These are phyloP conservation scores for Chlamydomonas incerta DNA, from an alignment of 139 green algal species.

Conservation along the genomic window DNA sequence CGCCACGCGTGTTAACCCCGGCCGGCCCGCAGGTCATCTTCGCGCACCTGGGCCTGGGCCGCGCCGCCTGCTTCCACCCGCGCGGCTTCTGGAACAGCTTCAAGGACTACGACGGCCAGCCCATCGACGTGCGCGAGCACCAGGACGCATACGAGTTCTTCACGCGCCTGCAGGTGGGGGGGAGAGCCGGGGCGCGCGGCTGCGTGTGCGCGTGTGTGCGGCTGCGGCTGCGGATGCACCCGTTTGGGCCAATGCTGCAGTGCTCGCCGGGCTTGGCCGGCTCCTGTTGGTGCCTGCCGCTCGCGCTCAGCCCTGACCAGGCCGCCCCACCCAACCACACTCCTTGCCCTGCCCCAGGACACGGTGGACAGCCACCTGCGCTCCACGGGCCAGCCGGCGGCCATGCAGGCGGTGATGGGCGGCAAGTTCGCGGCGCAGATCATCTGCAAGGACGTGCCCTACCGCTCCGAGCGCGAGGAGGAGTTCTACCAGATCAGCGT, in stretches of 20 bases:
- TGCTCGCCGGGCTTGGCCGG: too few relatives aligned
- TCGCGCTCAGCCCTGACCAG: not conserved
- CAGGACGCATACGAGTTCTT: constrained; percentile 96
- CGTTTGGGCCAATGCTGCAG: too few relatives aligned
- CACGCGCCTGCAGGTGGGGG: constrained; percentile 74
- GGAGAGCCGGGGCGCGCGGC: too few relatives aligned
- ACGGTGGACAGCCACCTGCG: constrained; percentile 74
- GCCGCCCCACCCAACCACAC: not conserved
- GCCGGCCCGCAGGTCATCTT: constrained; percentile 75
- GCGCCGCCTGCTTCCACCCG: constrained; percentile 62
- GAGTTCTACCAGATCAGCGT: constrained; percentile 84
- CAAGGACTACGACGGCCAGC: constrained; percentile 90
- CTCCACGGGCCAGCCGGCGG: constrained; percentile 51
- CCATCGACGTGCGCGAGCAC: constrained; percentile 89
- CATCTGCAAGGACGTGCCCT: constrained; percentile 68
- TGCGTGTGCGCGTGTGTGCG: too few relatives aligned
- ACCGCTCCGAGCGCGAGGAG: constrained; percentile 80
- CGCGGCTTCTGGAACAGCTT: constrained; percentile 85
- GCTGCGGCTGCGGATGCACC: not conserved
- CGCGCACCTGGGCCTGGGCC: constrained; percentile 70
- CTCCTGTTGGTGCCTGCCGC: too few relatives aligned
- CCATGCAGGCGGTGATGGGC: constrained; percentile 80
- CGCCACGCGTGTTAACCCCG: too few relatives aligned
- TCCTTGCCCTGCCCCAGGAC: constrained; percentile 62
- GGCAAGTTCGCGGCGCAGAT: constrained; percentile 86